Conservation (phyloP, 179 eudicot species). For the Heliamphora pulchella region DNA sequence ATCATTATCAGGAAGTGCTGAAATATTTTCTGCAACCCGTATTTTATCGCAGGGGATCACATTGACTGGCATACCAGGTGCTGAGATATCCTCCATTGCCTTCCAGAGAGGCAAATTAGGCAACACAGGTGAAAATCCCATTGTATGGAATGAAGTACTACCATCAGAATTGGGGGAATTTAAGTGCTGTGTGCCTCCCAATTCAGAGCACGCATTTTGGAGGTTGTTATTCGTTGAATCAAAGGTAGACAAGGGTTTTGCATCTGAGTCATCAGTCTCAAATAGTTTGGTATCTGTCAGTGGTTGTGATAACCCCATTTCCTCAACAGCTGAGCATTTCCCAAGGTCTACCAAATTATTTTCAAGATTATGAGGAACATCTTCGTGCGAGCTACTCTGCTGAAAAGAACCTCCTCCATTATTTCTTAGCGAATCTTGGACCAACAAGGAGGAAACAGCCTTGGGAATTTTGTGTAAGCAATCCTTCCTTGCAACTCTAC, state of each 20-base stretch:
- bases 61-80: slow-evolving; percentile 28
- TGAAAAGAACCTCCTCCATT: slow-evolving; percentile 22
- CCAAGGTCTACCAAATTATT: slow-evolving; percentile 11
- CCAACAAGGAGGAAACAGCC: slow-evolving; percentile 19
- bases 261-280: slow-evolving; percentile 13
- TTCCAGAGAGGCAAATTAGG: slow-evolving; percentile 32
- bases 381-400: slow-evolving; percentile 6
- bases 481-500: slow-evolving; percentile 14
- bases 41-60: slow-evolving; percentile 16
- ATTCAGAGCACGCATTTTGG: slow-evolving; percentile 18
- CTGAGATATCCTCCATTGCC: slow-evolving; percentile 30
- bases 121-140: slow-evolving; percentile 31
- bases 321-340: slow-evolving; percentile 15
- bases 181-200: slow-evolving; percentile 22
- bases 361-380: slow-evolving; percentile 13
- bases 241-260: slow-evolving; percentile 14
- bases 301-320: slow-evolving; percentile 13
- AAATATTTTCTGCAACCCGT: slow-evolving; percentile 19
- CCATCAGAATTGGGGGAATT: slow-evolving; percentile 26
- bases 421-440: slow-evolving; percentile 15
- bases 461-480: slow-evolving; percentile 20
- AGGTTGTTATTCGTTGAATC: slow-evolving; percentile 18
- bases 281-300: slow-evolving; percentile 15
- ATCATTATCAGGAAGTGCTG: slow-evolving; percentile 17
- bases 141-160: slow-evolving; percentile 23